Evolutionary conservation across 768 basidiomycete genomes (phyloP).

Genomic region (Russula brevipes): DNA sequence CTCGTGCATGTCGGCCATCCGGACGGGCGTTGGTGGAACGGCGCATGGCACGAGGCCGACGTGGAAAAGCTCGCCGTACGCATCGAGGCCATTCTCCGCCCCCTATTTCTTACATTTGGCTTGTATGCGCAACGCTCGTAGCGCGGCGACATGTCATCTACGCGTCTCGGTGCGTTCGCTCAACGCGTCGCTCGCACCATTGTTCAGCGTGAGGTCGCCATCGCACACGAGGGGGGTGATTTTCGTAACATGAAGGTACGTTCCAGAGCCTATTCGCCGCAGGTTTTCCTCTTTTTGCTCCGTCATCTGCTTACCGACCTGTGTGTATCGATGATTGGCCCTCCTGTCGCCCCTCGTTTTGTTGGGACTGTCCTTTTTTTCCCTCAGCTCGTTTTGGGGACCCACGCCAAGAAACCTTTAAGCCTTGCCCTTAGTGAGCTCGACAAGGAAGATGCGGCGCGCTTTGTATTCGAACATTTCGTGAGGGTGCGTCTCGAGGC

Average conservation of each 20-base stretch:
- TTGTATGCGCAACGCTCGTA: not conserved
- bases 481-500: not conserved
- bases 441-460: slow-evolving; percentile 2
- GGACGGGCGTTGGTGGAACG: slow-evolving; percentile 20
- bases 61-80: slow-evolving; percentile 11
- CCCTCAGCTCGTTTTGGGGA: slow-evolving; percentile 14
- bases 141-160: slow-evolving; percentile 3
- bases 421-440: slow-evolving; percentile 8
- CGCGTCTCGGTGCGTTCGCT: slow-evolving; percentile 5
- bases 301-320: too few species aligned
- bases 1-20: slow-evolving; percentile 13
- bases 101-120: not conserved
- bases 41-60: slow-evolving; percentile 9
- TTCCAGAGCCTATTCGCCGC: not conserved
- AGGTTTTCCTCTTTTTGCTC: too few species aligned
- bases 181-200: slow-evolving; percentile 10
- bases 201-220: not conserved
- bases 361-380: not conserved
- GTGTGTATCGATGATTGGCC: not conserved
- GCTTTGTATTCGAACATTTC: slow-evolving; percentile 13
- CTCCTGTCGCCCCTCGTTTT: not conserved
- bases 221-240: slow-evolving; percentile 5
- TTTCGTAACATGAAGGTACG: slow-evolving; percentile 13
- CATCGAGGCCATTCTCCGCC: not conserved
- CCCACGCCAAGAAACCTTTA: slow-evolving; percentile 15